A percentile compares a stretch with the other conserved stretches of the same genome.
These are phyloP conservation scores for Mimosa pudica DNA, from an alignment of 306 rosid species.

Conservation along the genomic window DNA sequence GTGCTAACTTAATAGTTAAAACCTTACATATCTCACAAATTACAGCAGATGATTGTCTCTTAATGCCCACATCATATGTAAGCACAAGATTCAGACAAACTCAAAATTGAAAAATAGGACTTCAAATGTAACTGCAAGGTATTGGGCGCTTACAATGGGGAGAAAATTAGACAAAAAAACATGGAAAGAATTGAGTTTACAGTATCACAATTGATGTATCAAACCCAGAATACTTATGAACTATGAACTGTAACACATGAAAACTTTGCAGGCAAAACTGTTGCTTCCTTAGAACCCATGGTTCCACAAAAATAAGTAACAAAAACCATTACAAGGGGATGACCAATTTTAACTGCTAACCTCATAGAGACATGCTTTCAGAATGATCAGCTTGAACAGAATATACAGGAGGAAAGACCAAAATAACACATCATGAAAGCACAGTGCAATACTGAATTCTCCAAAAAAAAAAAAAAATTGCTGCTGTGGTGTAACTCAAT, in stretches of 20 bases:
- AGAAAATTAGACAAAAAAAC: conserved; percentile 10
- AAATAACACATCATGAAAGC: background rate
- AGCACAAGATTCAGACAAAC: background rate
- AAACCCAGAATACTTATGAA: background rate
- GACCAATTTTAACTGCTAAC: background rate
- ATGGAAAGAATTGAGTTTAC: background rate
- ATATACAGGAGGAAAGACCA: background rate
- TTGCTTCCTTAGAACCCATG: conserved; percentile 20
- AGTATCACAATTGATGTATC: conserved; percentile 6
- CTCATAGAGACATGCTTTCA: background rate
- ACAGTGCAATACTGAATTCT: conserved; percentile 24
- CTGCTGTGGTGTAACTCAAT: background rate
- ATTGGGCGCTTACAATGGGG: background rate
- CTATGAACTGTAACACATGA: background rate
- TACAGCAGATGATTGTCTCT: background rate
- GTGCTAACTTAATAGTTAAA: background rate
- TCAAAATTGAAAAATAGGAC: no score
- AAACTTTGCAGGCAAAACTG: background rate
- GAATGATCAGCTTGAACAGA: conserved; percentile 2
- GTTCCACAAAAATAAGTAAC: conserved; percentile 1
- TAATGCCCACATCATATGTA: background rate
- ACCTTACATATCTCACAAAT: background rate
- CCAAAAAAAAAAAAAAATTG: background rate
- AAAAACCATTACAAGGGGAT: conserved; percentile 15
- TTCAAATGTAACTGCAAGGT: background rate